These are phyloP conservation scores for Juncus effusus DNA, from an alignment of 176 grass and related monocot genomes.

Conservation along the genomic window DNA sequence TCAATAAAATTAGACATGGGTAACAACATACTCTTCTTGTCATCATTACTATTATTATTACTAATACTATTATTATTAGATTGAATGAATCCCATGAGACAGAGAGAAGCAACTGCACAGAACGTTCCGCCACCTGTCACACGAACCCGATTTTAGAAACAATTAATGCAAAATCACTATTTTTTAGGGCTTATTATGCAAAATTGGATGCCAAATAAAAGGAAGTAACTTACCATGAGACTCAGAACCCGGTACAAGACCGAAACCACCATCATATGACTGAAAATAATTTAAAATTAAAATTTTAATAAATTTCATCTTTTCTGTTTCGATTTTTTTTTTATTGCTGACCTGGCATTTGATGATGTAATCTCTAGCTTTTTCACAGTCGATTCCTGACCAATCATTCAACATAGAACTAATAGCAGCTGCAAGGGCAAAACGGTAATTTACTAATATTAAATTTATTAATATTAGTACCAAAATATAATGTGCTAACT, in stretches of 20 bases:
- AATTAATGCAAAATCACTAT: neutral
- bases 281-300: constrained; percentile 34
- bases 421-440: constrained; percentile 68
- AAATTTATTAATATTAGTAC: constrained; percentile 1
- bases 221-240: constrained; percentile 73
- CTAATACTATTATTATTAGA: constrained; percentile 24
- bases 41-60: neutral
- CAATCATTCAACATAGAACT: constrained; percentile 83
- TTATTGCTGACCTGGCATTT: constrained; percentile 62
- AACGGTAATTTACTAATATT: constrained; percentile 8
- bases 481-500: neutral
- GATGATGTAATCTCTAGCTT: constrained; percentile 70
- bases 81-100: constrained; percentile 75
- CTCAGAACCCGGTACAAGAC: constrained; percentile 82
- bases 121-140: constrained; percentile 93
- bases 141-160: constrained; percentile 42
- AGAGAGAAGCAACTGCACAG: constrained; percentile 79
- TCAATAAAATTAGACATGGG: constrained; percentile 33
- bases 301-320: constrained; percentile 8
- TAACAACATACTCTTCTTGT: constrained; percentile 30
- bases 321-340: neutral
- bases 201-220: too few species aligned
- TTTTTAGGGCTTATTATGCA: too few species aligned
- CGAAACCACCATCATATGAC: constrained; percentile 99
- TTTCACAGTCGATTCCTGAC: constrained; percentile 86